Evolutionary conservation across 1,284 basidiomycete species (phyloP), one percentile per base, ranked within the genome.

Genomic region (Pyrrhoderma lamaoense): DNA sequence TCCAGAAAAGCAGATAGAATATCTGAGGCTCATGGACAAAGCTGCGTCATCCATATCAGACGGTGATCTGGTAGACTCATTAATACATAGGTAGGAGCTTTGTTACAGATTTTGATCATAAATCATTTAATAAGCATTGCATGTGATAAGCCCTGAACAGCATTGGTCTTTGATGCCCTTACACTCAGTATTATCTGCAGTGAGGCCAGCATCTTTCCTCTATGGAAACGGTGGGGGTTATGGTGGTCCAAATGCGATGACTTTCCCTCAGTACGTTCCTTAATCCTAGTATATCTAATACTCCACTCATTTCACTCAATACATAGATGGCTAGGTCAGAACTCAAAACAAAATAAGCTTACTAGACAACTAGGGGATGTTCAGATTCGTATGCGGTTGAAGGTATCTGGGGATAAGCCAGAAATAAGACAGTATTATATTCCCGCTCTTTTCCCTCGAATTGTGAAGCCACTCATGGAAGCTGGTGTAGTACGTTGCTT

Each of bases 81-180:
- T 97, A 66, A 97, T 99, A 61, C 95, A 96, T 63, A 88, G 93
- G 89, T 91, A 58, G 43, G 79, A 61, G n/a, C 36, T 22, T 8
- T 46, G 25, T 8, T 19, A 3, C 4, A 13, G 19, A n/a, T 46
- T 16, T n/a, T 19, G 27, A 19, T 36, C 8, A n/a, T 9, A n/a
- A 3, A 31, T 31, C 5, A 31, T 31, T 31, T 31, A 11, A 31
- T 11, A 31, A 22, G 42, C 35, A 56, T 35, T 13, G 13, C 14
- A 3, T 43, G 8, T 45, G 34, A 37, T 9, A 57, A 93, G 92
- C 3, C 77, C 88, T 0, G 91, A 98, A 66, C 94, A 97, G 64
- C 93, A 98, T 61, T 99, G 95, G 95, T 79, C 84, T 3, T 70
- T 99, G 49, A 92, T 99, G 82, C 96, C 95, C 0, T 67, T 93